Base-by-base conservation (phyloP, 805 yeast species). In the Ogataea thermomethanolica region DNA sequence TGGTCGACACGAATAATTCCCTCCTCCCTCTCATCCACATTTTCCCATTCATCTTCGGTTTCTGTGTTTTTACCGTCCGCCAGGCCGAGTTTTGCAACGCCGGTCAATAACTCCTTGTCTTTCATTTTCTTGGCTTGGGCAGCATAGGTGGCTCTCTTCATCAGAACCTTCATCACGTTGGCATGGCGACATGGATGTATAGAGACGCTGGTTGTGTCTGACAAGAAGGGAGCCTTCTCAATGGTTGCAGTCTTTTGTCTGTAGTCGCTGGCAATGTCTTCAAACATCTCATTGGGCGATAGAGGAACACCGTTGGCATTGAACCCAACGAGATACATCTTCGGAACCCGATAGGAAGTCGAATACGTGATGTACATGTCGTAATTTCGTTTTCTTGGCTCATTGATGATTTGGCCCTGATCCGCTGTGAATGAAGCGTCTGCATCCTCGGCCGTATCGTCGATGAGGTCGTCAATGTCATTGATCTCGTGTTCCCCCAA, bases 131-230 rank as follows among this genome's bases (percentile, higher is more conserved):
- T 67, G 14, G 56, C 54, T 26, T 45, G 47, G 6, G 61, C 64
- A 9, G 76, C 78, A n/a, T 65, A 55, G 23, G 76, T 76, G 1
- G 95, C 88, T 46, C 81, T 70, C 42, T 79, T 83, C 74, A 93
- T 78, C 46, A 93, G 68, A 31, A 89, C 84, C 53, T 79, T 81
- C 99, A 93, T 93, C 14, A 93, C 99, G 28, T 83, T 79, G 1
- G 98, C 90, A 61, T 93, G 99, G 50, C 83, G 81, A 60, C 99
- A 93, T 1, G 99, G 99, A 59, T 93, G 99, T 36, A 93, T 91
- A 7, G 96, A 86, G 6, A 93, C 89, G 0, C 85, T 71, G 0
- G 93, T 84, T 33, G 84, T 74, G 55, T 81, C 78, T 34, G 75
- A 78, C 37, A 81, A 72, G 53, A 89, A 89, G 9, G 99, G 98